These are phyloP conservation scores for Starmera caribaea DNA, from an alignment of 805 yeast species.

Conservation along the genomic window DNA sequence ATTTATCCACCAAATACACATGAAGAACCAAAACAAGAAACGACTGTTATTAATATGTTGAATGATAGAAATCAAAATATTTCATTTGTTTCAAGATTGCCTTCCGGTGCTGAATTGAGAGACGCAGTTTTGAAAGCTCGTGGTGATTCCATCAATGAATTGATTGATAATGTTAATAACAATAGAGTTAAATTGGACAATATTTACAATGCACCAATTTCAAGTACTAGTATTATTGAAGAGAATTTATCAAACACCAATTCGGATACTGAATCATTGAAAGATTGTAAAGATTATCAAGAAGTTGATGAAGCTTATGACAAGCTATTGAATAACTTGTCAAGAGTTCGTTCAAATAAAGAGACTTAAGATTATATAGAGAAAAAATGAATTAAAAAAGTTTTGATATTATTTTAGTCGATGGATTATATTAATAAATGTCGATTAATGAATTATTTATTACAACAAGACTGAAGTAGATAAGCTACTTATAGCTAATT, in stretches of 20 bases:
- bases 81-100: conserved; percentile 24
- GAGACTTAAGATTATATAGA: no score
- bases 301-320: conserved; percentile 71
- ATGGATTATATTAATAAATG: no score
- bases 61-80: neutral
- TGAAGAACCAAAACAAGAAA: conserved; percentile 2
- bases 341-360: conserved; percentile 49
- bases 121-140: conserved; percentile 60
- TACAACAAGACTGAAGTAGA: no score
- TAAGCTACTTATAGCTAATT: no score
- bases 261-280: conserved; percentile 1
- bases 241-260: neutral
- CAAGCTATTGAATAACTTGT: conserved; percentile 57
- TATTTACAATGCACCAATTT: conserved; percentile 28
- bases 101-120: conserved; percentile 38
- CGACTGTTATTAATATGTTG: neutral
- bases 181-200: conserved; percentile 42
- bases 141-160: conserved; percentile 60
- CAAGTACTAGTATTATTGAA: conserved; percentile 12
- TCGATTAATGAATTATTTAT: no score
- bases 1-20: conserved; percentile 18
- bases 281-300: conserved; percentile 1
- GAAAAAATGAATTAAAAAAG: no score
- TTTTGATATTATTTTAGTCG: no score
- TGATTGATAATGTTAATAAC: conserved; percentile 54